Evolutionary conservation across 495 filamentous ascomycete genomes (phyloP).

Genomic region (Neohortaea acidophila): DNA sequence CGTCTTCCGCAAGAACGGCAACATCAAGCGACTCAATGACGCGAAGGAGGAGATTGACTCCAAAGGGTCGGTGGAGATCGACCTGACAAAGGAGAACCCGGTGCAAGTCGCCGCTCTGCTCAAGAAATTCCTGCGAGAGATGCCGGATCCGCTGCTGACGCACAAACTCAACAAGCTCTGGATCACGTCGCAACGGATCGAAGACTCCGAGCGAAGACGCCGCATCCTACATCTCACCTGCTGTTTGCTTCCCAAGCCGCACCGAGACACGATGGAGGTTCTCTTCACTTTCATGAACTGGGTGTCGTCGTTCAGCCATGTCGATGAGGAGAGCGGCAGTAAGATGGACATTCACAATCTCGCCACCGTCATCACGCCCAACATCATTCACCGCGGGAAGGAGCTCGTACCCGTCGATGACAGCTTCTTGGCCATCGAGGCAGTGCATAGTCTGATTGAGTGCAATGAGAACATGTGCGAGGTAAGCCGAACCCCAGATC

Average conservation of each 20-base stretch:
- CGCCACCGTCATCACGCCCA: conserved; percentile 94
- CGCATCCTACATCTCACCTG: conserved; percentile 82
- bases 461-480: conserved; percentile 94
- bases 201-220: conserved; percentile 64
- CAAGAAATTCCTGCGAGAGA: conserved; percentile 87
- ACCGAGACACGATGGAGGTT: conserved; percentile 90
- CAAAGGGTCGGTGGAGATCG: conserved; percentile 64
- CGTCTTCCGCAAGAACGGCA: conserved; percentile 98
- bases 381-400: conserved; percentile 68
- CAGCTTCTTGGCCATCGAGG: conserved; percentile 83
- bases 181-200: conserved; percentile 77
- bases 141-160: conserved; percentile 89
- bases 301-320: conserved; percentile 90
- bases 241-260: conserved; percentile 81
- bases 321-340: conserved; percentile 82
- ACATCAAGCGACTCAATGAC: conserved; percentile 80
- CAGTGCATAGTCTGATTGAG: conserved; percentile 73
- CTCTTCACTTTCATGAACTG: conserved; percentile 95
- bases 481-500: conserved; percentile 39
- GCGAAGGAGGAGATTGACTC: conserved; percentile 67
- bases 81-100: conserved; percentile 67
- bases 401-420: conserved; percentile 58
- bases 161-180: conserved; percentile 88
- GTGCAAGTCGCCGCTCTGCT: conserved; percentile 89
- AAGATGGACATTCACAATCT: conserved; percentile 99